Evolutionary conservation across 805 yeast species (phyloP).

Genomic region (Peterozyma toletana): DNA sequence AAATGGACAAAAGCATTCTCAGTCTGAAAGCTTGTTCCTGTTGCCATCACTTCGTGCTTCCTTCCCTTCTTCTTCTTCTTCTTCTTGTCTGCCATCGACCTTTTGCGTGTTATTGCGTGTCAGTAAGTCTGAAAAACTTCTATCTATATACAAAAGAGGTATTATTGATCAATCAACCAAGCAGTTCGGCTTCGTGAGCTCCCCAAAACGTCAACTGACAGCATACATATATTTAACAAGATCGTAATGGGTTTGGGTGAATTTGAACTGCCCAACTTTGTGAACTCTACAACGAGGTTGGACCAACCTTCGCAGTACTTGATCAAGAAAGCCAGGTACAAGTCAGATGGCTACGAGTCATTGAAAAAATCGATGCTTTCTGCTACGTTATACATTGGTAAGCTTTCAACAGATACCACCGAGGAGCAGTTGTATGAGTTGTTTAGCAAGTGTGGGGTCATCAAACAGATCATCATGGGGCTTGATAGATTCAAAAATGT

Average conservation of each 20-base stretch:
- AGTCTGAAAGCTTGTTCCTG: too few species aligned
- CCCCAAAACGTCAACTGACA: too few species aligned
- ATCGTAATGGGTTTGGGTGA: slow-evolving; percentile 34
- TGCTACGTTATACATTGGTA: slow-evolving; percentile 85
- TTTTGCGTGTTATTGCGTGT: too few species aligned
- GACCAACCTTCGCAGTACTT: slow-evolving; percentile 70
- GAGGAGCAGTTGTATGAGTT: slow-evolving; percentile 92
- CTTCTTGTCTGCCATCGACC: too few species aligned
- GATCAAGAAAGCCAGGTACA: slow-evolving; percentile 54
- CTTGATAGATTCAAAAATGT: slow-evolving; percentile 83
- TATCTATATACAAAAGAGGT: too few species aligned
- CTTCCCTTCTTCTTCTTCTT: too few species aligned
- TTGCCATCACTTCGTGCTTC: too few species aligned
- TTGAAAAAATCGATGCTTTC: slow-evolving; percentile 59
- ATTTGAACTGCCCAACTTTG: slow-evolving; percentile 47
- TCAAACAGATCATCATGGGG: slow-evolving; percentile 86
- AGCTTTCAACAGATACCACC: slow-evolving; percentile 81
- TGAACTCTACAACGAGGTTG: slow-evolving; percentile 57
- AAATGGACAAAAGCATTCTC: too few species aligned
- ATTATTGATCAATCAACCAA: too few species aligned
- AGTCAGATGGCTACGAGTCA: slow-evolving; percentile 47
- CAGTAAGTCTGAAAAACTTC: too few species aligned
- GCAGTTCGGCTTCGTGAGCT: too few species aligned
- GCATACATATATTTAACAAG: too few species aligned
- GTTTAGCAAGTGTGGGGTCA: slow-evolving; percentile 74